Evolutionary conservation across 1,284 basidiomycete genomes (phyloP).

Genomic region (Ganoderma sp.): DNA sequence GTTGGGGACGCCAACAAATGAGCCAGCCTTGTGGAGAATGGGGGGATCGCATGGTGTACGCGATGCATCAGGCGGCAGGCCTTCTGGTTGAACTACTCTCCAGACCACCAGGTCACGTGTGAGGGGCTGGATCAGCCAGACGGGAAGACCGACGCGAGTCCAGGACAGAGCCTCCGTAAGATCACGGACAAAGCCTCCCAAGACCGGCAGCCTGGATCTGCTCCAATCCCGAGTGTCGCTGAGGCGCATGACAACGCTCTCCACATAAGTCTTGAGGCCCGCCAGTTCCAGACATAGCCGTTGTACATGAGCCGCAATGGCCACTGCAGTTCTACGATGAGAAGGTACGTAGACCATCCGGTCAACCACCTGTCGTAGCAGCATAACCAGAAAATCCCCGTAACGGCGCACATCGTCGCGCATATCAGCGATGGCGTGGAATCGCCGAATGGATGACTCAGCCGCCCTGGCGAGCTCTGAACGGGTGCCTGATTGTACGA

Average conservation of each 20-base stretch:
- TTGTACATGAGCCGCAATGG: slow-evolving; percentile 12
- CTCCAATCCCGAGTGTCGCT: neutral
- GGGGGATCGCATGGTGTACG: neutral
- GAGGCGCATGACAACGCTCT: neutral
- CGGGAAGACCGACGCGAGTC: slow-evolving; percentile 5
- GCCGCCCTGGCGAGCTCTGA: neutral
- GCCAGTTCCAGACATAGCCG: slow-evolving; percentile 11
- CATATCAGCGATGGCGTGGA: neutral
- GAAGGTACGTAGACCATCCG: slow-evolving; percentile 8
- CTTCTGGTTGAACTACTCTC: neutral
- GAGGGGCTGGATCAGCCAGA: slow-evolving; percentile 12
- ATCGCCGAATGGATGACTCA: neutral
- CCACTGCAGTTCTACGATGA: neutral
- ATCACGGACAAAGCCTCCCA: slow-evolving; percentile 3
- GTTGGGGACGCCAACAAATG: neutral
- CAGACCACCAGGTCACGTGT: slow-evolving; percentile 3
- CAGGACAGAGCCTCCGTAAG: neutral
- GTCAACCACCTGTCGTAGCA: slow-evolving; percentile 9
- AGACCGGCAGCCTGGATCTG: neutral
- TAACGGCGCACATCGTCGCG: neutral
- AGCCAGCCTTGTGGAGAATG: neutral
- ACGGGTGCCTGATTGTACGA: neutral
- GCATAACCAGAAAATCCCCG: neutral
- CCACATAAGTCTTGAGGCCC: slow-evolving; percentile 4
- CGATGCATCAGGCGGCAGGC: neutral